A percentile compares a stretch with the other conserved stretches of the same genome.
These are phyloP conservation scores for Grifola frondosa DNA, from an alignment of 1,284 basidiomycete species.

Conservation along the genomic window DNA sequence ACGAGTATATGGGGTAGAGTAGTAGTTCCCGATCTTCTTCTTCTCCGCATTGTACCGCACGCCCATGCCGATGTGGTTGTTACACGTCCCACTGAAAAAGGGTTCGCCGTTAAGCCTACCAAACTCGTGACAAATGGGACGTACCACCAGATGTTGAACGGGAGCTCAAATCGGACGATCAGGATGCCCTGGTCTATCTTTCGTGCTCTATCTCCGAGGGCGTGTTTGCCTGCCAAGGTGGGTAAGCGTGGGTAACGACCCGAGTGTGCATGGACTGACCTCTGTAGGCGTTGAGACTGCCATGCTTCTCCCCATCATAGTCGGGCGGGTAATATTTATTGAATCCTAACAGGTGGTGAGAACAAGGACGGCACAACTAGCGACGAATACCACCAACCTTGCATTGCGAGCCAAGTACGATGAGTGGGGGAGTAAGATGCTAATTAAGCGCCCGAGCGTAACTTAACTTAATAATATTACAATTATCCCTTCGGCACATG, in stretches of 20 bases:
- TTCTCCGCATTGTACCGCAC: constrained; percentile 99
- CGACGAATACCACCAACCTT: constrained; percentile 21
- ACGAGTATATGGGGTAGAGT: constrained; percentile 91
- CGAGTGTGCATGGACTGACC: constrained; percentile 41
- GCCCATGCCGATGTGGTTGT: constrained; percentile 94
- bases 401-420: constrained; percentile 21
- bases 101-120: neutral
- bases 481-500: constrained; percentile 4
- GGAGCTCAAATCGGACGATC: constrained; percentile 90
- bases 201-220: constrained; percentile 86
- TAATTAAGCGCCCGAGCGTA: too few relatives aligned
- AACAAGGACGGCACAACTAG: neutral
- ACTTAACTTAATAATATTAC: neutral
- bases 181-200: constrained; percentile 94
- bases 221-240: constrained; percentile 79
- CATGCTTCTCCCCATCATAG: constrained; percentile 79
- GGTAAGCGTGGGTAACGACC: neutral
- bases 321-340: constrained; percentile 96
- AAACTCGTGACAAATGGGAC: constrained; percentile 24
- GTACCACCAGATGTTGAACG: constrained; percentile 98
- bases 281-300: constrained; percentile 80
- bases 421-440: too few relatives aligned
- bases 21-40: constrained; percentile 94
- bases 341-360: constrained; percentile 49
- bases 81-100: constrained; percentile 73